Evolutionary conservation across 768 basidiomycete species (phyloP), one percentile per base, ranked within the genome.

Genomic region (Dentipellis sp.): DNA sequence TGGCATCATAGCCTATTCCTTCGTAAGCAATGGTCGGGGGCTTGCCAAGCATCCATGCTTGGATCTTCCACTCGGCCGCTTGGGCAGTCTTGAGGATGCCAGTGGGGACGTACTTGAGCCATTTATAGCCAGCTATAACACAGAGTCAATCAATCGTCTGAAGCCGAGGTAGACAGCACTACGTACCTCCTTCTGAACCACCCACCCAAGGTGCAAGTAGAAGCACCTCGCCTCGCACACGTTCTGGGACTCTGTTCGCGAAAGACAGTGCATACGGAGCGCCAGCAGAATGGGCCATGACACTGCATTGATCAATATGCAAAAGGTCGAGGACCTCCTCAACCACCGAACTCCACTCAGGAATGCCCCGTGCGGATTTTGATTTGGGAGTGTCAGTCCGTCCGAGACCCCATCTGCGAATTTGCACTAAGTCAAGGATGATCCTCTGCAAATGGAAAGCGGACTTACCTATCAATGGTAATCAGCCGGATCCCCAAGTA

Each of bases 11-110:
- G 17, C 89, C 92, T 64, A 97, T 94, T 34, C 91, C 92, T 63
- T 90, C 80, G 64, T 84, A 92, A 1, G 87, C 78, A 42, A 92
- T 75, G 1, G 86, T 84, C 10, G 94, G 94, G 16, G 92, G 91
- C 65, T 97, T 97, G 60, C 95, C 97, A 34, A 99, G 81, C 85
- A 91, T 91, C 91, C 94, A 98, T 0, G 91, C 89, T 65, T 97
- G 93, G 47, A 98, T 76, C 69, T 88, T 92, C 94, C 94, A 97
- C 66, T 99, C 95, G 0, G 95, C 95, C 4, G 93, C 91, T 68
- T 95, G 94, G 0, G 94, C 95, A 0, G 94, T 94, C 74, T 90
- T 93, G 60, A 99, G 75, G 39, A 99, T 82, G 29, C 89, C 84
- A 58, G 89, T 91, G 0, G 95, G 95, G 6, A 99, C 89, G 66